Percentiles rank a stretch among this genome's conserved stretches.
Conservation (phyloP, 106 monocot species). For the Dioscorea alata region DNA sequence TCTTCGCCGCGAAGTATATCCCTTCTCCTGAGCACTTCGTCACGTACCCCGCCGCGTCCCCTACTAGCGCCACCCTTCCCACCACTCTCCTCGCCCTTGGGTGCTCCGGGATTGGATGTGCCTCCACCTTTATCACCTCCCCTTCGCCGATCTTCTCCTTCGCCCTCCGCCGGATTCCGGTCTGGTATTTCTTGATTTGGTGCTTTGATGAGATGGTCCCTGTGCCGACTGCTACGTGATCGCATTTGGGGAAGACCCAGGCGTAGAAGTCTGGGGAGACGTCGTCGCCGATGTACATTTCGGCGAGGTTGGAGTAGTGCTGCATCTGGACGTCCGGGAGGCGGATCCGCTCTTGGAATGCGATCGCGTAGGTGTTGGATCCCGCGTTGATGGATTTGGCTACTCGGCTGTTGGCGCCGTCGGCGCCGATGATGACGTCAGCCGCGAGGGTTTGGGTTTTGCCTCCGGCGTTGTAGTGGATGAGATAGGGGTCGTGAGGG, state of each 20-base stretch:
- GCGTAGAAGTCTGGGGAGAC: slow-evolving; percentile 92
- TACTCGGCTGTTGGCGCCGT: slow-evolving; percentile 89
- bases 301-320: slow-evolving; percentile 68
- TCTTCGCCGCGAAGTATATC: slow-evolving; percentile 89
- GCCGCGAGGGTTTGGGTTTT: slow-evolving; percentile 20
- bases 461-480: slow-evolving; percentile 43
- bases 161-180: slow-evolving; percentile 31
- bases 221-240: slow-evolving; percentile 92
- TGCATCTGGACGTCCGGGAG: slow-evolving; percentile 55
- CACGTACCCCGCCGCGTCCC: slow-evolving; percentile 91
- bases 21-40: slow-evolving; percentile 85
- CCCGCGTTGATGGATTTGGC: slow-evolving; percentile 67
- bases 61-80: slow-evolving; percentile 74
- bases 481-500: slow-evolving; percentile 38
- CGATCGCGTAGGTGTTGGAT: slow-evolving; percentile 63
- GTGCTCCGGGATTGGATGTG: slow-evolving; percentile 93
- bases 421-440: slow-evolving; percentile 77
- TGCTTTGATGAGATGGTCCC: slow-evolving; percentile 54
- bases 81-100: slow-evolving; percentile 66
- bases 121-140: slow-evolving; percentile 61
- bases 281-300: slow-evolving; percentile 88
- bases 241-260: slow-evolving; percentile 98
- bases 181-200: slow-evolving; percentile 55
- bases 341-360: slow-evolving; percentile 90
- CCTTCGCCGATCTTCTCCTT: slow-evolving; percentile 63